Base-by-base conservation (phyloP, 2,329 filamentous ascomycete genomes). In the Neonectria coccinea region DNA sequence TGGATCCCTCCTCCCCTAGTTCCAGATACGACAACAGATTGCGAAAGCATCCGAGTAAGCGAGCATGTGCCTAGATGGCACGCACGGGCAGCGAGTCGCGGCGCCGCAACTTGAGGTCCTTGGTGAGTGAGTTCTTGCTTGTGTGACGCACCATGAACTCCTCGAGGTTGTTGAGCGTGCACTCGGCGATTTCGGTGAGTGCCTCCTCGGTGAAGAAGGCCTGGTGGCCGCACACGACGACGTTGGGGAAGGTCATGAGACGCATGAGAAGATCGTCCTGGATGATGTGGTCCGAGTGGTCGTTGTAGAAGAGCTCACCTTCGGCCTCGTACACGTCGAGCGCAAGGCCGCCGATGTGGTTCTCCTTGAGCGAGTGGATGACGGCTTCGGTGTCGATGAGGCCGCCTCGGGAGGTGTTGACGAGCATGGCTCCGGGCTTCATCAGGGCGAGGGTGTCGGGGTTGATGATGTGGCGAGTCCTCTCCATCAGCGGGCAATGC, bases 281-380 rank as follows among this genome's bases (percentile, higher is more conserved):
- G 67, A 91, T 89, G 70, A 91, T 88, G 66, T 89, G 84, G 14
- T 81, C 83, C 5, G 87, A 89, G 71, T 89, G 87, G 68, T 91
- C 89, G 70, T 86, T 83, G 75, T 91, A 91, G 72, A 91, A 91
- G 39, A 91, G 78, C 42, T 80, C 76, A n/a, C 84, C 81, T 75
- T 92, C 89, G 45, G 83, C 84, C 73, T 92, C 89, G 75, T 91
- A 92, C 16, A 92, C 89, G 73, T 92, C 89, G 42, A 92, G 80
- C 0, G 88, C 89, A 31, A 91, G 79, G 1, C 87, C 89, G 8
- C 88, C 87, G 2, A 92, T 79, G 25, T 83, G 83, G n/a, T 81
- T 82, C 41, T 74, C 80, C 79, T 92, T 91, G 64, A 92, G 82
- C 12, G 87, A 86, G 22, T 82, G 78, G 59, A 91, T 86, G 60